Evolutionary conservation across 2,329 filamentous ascomycete species (phyloP).

Genomic region (Periconia sp.): DNA sequence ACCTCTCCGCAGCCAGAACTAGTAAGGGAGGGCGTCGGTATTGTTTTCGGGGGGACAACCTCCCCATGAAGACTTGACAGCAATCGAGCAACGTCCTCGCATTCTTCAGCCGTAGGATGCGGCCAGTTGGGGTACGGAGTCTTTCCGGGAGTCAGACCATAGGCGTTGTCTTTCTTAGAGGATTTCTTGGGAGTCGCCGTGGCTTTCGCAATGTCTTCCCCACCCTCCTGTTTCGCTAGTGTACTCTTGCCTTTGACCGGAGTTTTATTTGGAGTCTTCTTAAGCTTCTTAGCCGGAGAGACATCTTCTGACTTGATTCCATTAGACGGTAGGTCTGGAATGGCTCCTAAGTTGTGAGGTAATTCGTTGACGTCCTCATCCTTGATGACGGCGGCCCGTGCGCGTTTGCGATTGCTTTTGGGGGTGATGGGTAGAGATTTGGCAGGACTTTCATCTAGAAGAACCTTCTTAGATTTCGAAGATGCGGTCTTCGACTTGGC

Average conservation of each 20-base stretch:
- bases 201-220: constrained; percentile 31
- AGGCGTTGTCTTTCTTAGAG: constrained; percentile 47
- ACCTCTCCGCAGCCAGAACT: constrained; percentile 74
- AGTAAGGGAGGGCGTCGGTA: constrained; percentile 72
- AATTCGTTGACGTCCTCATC: constrained; percentile 55
- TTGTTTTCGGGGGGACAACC: constrained; percentile 66
- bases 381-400: constrained; percentile 41
- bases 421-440: constrained; percentile 12
- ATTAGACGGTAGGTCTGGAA: constrained; percentile 16
- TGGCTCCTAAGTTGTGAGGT: constrained; percentile 62
- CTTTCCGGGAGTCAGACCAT: constrained; percentile 54
- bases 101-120: constrained; percentile 71
- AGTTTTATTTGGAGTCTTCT: too few species aligned
- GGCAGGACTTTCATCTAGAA: too few species aligned
- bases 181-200: constrained; percentile 32
- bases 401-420: constrained; percentile 46
- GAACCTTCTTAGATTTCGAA: constrained; percentile 10
- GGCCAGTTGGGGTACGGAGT: constrained; percentile 73
- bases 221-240: constrained; percentile 9
- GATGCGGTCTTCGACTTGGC: constrained; percentile 23
- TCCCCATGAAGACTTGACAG: constrained; percentile 71
- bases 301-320: constrained; percentile 13
- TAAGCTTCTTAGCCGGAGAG: constrained; percentile 22
- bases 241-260: too few species aligned
- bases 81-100: constrained; percentile 70